phyloP scores from a whole-genome alignment of 768 basidiomycete species.

The Dictyophora rubrovolvata region DNA sequence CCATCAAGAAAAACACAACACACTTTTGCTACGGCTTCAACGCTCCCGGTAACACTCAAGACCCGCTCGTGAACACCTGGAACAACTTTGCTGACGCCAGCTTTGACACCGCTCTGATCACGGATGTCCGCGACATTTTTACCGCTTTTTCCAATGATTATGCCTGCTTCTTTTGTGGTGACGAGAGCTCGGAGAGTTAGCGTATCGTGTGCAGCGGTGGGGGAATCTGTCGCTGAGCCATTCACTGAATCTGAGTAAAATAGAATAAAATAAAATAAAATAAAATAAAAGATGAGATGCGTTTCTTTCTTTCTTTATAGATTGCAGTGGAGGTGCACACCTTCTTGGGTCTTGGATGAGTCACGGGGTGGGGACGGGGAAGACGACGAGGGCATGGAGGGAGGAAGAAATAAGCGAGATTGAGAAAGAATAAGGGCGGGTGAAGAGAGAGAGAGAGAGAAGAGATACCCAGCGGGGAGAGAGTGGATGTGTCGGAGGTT shows the following conservation, averaged over 20 bases:
- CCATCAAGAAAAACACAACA: constrained; percentile 13
- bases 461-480: no score
- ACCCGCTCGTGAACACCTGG: constrained; percentile 96
- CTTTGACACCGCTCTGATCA: constrained; percentile 92
- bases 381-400: background rate
- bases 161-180: constrained; percentile 92
- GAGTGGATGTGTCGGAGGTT: background rate
- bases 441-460: background rate
- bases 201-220: constrained; percentile 50
- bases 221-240: constrained; percentile 68
- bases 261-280: constrained; percentile 15
- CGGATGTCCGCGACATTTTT: constrained; percentile 97
- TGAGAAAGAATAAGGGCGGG: background rate
- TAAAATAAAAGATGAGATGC: background rate
- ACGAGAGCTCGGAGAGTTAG: constrained; percentile 92
- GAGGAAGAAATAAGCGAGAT: background rate
- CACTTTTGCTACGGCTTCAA: constrained; percentile 90
- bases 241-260: constrained; percentile 16
- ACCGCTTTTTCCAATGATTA: constrained; percentile 94
- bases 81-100: constrained; percentile 98
- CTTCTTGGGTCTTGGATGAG: background rate
- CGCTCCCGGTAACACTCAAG: constrained; percentile 84
- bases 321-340: background rate
- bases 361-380: background rate
- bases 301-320: background rate